Conservation (phyloP, 805 yeast genomes). For the Monosporozyma solicola region DNA sequence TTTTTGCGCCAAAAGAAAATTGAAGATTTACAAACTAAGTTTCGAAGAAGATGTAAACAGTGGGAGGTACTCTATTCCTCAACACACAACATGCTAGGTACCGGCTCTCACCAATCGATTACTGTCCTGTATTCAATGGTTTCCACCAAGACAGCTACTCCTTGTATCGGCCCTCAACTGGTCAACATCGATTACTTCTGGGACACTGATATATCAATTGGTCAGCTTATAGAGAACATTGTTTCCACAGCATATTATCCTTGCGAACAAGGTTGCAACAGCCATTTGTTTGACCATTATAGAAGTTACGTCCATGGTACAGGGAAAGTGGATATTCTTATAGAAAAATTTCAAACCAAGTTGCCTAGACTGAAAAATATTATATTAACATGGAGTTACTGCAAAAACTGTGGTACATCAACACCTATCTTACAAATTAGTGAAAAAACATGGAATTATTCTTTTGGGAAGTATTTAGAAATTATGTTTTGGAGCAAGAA, state of each 20-base stretch:
- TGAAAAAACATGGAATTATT: slow-evolving; percentile 79
- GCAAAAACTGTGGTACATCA: slow-evolving; percentile 65
- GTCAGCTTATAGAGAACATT: slow-evolving; percentile 76
- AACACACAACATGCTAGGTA: slow-evolving; percentile 52
- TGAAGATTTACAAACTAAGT: slow-evolving; percentile 24
- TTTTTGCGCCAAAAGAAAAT: slow-evolving; percentile 28
- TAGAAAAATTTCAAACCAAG: slow-evolving; percentile 51
- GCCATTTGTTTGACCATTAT: slow-evolving; percentile 60
- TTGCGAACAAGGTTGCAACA: slow-evolving; percentile 81
- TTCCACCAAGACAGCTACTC: slow-evolving; percentile 75
- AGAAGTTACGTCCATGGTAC: slow-evolving; percentile 82
- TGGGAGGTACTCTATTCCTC: slow-evolving; percentile 57
- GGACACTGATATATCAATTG: slow-evolving; percentile 83
- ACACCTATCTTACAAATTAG: slow-evolving; percentile 78
- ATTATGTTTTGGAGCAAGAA: slow-evolving; percentile 65
- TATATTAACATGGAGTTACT: slow-evolving; percentile 84
- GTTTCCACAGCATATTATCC: slow-evolving; percentile 54
- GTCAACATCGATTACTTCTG: slow-evolving; percentile 80
- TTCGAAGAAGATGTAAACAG: slow-evolving; percentile 37
- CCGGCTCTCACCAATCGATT: slow-evolving; percentile 69
- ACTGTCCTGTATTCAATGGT: slow-evolving; percentile 74
- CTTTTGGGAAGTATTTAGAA: slow-evolving; percentile 90
- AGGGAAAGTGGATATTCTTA: slow-evolving; percentile 69
- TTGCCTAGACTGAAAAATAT: slow-evolving; percentile 55
- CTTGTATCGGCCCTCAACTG: slow-evolving; percentile 87